phyloP scores from a whole-genome alignment of 225 moss, liverwort and hornwort species.

The Bryum argenteum region DNA sequence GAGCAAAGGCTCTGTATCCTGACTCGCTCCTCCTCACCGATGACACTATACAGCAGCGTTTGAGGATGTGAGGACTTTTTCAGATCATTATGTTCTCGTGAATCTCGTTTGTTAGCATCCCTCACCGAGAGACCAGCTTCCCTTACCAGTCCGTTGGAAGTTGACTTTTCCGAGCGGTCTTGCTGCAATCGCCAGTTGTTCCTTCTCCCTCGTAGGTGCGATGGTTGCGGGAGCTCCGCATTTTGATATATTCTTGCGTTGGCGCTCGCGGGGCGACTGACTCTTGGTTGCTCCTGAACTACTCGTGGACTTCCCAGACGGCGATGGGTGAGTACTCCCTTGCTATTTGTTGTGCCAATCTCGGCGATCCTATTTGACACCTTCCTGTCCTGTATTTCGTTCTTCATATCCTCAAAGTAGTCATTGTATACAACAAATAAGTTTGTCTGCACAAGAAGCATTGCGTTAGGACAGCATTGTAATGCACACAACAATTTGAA shows the following conservation, averaged over 20 bases:
- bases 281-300: background rate
- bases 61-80: background rate
- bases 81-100: background rate
- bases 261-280: background rate
- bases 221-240: background rate
- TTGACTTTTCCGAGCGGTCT: background rate
- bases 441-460: background rate
- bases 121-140: background rate
- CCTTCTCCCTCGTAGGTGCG: background rate
- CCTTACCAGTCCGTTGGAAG: background rate
- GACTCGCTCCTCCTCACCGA: slow-evolving; percentile 32
- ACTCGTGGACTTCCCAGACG: background rate
- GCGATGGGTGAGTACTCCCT: background rate
- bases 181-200: background rate
- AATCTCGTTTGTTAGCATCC: background rate
- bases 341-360: background rate
- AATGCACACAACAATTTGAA: background rate
- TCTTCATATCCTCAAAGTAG: background rate
- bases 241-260: background rate
- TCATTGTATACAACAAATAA: background rate
- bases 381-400: background rate
- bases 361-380: background rate
- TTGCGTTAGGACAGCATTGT: background rate
- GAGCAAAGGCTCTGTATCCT: slow-evolving; percentile 35
- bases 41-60: slow-evolving; percentile 15